Evolutionary conservation across 345 rosid genomes (phyloP).

Genomic region (Punica granatum): DNA sequence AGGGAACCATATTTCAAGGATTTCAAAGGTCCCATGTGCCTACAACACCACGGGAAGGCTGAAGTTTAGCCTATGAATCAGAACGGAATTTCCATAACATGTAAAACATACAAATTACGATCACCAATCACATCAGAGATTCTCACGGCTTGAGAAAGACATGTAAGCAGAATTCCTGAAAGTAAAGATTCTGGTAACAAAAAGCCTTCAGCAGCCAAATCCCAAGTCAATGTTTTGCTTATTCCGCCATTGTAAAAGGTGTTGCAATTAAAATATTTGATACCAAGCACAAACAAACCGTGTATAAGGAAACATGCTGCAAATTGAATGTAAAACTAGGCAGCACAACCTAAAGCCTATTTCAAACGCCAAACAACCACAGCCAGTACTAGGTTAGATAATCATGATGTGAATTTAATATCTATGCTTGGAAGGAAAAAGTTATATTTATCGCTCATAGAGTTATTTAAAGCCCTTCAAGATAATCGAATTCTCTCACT

Average conservation of each 20-base stretch:
- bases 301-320: too few species aligned
- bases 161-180: not conserved
- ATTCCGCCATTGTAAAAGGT: too few species aligned
- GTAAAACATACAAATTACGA: not conserved
- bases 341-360: too few species aligned
- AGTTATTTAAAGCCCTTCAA: not conserved
- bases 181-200: too few species aligned
- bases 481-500: too few species aligned
- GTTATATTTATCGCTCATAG: too few species aligned
- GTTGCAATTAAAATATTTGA: too few species aligned
- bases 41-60: constrained; percentile 12
- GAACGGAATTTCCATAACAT: not conserved
- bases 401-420: not conserved
- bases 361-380: not conserved
- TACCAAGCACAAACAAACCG: too few species aligned
- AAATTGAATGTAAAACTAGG: too few species aligned
- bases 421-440: not conserved
- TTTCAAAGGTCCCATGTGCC: constrained; percentile 83
- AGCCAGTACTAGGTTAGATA: not conserved
- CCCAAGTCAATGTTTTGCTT: too few species aligned
- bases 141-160: not conserved
- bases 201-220: too few species aligned
- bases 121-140: not conserved
- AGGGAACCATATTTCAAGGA: constrained; percentile 61
- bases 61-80: not conserved